Evolutionary conservation across 306 rosid species (phyloP).

Genomic region (Prunus armeniaca): DNA sequence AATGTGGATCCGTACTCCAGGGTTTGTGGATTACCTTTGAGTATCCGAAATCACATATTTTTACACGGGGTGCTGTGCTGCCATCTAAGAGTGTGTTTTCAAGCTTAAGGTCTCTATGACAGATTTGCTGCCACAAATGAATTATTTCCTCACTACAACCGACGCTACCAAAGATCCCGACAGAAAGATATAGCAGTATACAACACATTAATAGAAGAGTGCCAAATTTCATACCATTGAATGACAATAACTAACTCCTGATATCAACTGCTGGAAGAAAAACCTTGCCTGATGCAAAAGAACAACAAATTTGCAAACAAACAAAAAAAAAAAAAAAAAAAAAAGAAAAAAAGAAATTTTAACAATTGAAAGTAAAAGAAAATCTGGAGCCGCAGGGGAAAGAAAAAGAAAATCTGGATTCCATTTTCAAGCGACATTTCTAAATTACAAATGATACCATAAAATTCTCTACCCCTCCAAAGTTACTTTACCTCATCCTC

Average conservation of each 20-base stretch:
- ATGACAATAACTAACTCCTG: slow-evolving; percentile 89
- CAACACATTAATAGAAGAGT: slow-evolving; percentile 4
- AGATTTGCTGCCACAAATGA: slow-evolving; percentile 59
- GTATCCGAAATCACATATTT: slow-evolving; percentile 86
- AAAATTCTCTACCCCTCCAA: not conserved
- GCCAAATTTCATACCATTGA: slow-evolving; percentile 55
- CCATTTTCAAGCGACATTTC: not conserved
- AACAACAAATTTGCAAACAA: not conserved
- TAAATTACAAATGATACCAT: not conserved
- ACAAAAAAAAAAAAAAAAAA: not conserved
- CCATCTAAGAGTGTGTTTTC: slow-evolving; percentile 83
- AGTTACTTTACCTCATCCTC: slow-evolving; percentile 69
- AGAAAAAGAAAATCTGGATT: not conserved
- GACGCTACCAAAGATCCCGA: slow-evolving; percentile 4
- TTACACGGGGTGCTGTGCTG: slow-evolving; percentile 69
- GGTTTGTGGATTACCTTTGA: slow-evolving; percentile 59
- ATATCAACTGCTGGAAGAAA: slow-evolving; percentile 86
- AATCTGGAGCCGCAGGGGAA: not conserved
- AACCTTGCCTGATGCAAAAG: slow-evolving; percentile 64
- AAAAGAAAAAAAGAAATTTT: not conserved
- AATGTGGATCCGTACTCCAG: not conserved
- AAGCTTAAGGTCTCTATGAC: slow-evolving; percentile 92
- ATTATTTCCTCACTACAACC: slow-evolving; percentile 11
- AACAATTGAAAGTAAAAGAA: not conserved
- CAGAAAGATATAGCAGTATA: not conserved